Base-by-base conservation (phyloP, 202 grass and related monocot species). In the Saccharum hybrid region DNA sequence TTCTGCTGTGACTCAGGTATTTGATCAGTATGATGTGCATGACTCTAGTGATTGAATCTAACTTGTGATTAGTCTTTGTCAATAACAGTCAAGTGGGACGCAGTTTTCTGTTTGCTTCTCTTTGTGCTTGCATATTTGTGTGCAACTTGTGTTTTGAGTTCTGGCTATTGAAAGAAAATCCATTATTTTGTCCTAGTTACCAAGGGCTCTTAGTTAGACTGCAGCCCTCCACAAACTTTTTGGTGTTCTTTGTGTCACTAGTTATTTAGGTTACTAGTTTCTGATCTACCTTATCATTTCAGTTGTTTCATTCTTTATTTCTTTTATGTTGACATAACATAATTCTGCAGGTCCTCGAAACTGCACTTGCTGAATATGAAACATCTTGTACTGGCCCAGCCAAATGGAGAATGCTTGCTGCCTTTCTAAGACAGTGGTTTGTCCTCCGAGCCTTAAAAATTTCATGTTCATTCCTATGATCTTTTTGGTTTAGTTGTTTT, bases 331-430 rank as follows among this genome's bases (percentile, higher is more conserved):
- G 42, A 13, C 16, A 37, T 11, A 22, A 42, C 42, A 4, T 6
- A 60, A 52, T 68, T 75, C 56, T 91, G 56, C 79, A 97, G 94
- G 70, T 91, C 66, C 82, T 97, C 56, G 91, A 90, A 67, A 86
- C 43, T 76, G 68, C 89, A 66, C 75, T 97, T 1, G 68, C 79
- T 40, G 90, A 97, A 66, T 97, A 97, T 72, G 90, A 93, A 70
- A 52, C 84, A 68, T 86, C 87, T 88, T 97, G 79, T 87, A 86
- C 88, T 76, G 94, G 91, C 39, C 88, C 90, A 78, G 66, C 78
- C 57, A 97, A 91, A 91, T 97, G 94, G 94, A 90, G 75, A 89
- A 91, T 86, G 51, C 84, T 97, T 81, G 81, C 87, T 36, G 22
- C 84, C 18, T 97, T 93, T 72, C 43, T 97, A 89, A 83, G 71